These are phyloP conservation scores for Jamesozyma jinghongensis DNA, from an alignment of 805 yeast species.

Conservation along the genomic window DNA sequence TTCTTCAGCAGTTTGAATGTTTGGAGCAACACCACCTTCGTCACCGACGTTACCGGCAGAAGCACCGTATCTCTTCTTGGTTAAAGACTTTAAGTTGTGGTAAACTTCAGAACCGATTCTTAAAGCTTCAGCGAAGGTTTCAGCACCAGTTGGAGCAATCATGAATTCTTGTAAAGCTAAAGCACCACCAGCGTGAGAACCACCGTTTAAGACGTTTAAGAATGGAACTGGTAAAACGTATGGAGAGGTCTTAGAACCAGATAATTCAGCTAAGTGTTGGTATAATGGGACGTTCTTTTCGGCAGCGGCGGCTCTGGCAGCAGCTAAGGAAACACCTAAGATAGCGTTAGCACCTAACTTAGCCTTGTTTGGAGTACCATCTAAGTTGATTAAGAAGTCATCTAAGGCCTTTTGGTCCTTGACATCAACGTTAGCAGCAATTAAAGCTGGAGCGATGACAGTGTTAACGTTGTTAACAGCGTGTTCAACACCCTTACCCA, in stretches of 20 bases:
- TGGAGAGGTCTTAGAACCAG: constrained; percentile 64
- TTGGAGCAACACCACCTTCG: constrained; percentile 99
- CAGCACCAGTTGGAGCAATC: constrained; percentile 94
- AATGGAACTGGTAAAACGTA: constrained; percentile 97
- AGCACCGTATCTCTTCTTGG: constrained; percentile 94
- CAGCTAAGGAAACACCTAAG: constrained; percentile 96
- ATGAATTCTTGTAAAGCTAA: constrained; percentile 98
- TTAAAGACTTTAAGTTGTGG: constrained; percentile 88
- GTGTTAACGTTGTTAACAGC: constrained; percentile 96
- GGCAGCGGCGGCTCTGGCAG: constrained; percentile 97
- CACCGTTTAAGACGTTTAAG: constrained; percentile 99
- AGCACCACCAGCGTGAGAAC: constrained; percentile 99
- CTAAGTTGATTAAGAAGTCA: constrained; percentile 74
- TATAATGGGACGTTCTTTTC: constrained; percentile 89
- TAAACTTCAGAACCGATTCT: constrained; percentile 97
- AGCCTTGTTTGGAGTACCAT: constrained; percentile 96
- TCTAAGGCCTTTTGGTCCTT: constrained; percentile 81
- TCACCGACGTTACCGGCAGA: constrained; percentile 99
- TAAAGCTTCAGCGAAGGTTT: constrained; percentile 86
- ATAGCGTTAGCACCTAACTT: constrained; percentile 98
- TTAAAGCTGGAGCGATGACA: constrained; percentile 86
- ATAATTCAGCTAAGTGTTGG: constrained; percentile 75
- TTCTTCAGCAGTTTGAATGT: constrained; percentile 89
- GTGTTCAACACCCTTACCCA: constrained; percentile 96
- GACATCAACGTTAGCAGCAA: constrained; percentile 74